Percentiles rank a stretch among this genome's conserved stretches.
phyloP scores from a whole-genome alignment of 768 basidiomycete species.

The Naematelia encephala region DNA sequence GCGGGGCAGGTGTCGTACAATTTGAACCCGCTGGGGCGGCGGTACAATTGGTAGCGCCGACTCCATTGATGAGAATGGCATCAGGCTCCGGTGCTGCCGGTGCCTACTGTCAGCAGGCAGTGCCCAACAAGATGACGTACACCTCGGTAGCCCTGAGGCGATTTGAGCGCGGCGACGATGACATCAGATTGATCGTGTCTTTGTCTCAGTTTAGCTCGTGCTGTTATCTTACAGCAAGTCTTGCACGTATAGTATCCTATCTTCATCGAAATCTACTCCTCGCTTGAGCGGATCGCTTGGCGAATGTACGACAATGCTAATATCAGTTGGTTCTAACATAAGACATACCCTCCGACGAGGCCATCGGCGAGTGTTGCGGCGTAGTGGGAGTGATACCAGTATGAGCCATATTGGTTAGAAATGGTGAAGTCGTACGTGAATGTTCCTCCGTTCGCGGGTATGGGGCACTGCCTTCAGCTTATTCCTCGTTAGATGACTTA shows the following conservation, averaged over 20 bases:
- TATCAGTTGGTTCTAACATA: background rate
- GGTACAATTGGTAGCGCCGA: conserved; percentile 18
- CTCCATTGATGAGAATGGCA: conserved; percentile 28
- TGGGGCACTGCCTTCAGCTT: conserved; percentile 29
- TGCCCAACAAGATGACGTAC: conserved; percentile 10
- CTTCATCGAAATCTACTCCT: conserved; percentile 38
- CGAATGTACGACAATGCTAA: conserved; percentile 27
- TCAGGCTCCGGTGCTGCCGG: conserved; percentile 19
- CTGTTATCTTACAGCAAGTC: conserved; percentile 1
- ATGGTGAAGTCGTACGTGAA: conserved; percentile 40
- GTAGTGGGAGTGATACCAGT: conserved; percentile 42
- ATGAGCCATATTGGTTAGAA: conserved; percentile 22
- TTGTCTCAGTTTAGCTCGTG: background rate
- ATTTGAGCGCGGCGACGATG: conserved; percentile 18
- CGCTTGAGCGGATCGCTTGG: conserved; percentile 28
- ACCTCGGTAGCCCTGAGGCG: conserved; percentile 22
- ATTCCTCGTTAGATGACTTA: conserved; percentile 6
- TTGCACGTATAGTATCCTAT: conserved; percentile 16
- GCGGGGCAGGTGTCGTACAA: conserved; percentile 11
- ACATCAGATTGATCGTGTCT: conserved; percentile 21
- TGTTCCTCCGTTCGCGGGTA: conserved; percentile 11
- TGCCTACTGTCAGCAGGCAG: conserved; percentile 2
- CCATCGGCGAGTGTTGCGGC: conserved; percentile 32
- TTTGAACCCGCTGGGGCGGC: background rate
- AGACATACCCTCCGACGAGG: conserved; percentile 23